Base-by-base conservation (phyloP, 768 basidiomycete genomes). In the Filobasidium wieringae region DNA sequence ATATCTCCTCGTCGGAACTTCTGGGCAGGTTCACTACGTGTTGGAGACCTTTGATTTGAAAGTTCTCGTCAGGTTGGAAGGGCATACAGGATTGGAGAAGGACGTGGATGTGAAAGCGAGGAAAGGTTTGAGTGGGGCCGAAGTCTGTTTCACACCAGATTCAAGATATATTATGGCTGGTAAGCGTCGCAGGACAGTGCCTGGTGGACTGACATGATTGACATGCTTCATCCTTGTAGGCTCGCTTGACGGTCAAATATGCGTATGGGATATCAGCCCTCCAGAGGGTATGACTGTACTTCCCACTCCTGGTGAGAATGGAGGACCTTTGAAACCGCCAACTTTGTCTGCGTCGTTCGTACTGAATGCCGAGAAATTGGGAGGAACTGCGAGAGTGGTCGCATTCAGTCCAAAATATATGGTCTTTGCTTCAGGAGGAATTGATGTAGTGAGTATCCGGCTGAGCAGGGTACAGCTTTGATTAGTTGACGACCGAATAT, bases 81-180 rank as follows among this genome's bases (percentile, higher is more conserved):
- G 91, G 0, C 86, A 87, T 65, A 74, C 79, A 2, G 92, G 90
- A 2, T 75, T 97, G 31, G 92, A 77, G 72, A 34, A 72, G 71
- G 37, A 82, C 76, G 51, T 61, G 45, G 61, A 63, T 49, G 84
- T 64, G 79, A 84, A 71, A 82, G 88, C 53, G 69, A 78, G 55
- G 15, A 84, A 84, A 63, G 91, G 90, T 1, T 82, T 80, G 56
- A 92, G 89, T 59, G 88, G 92, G 12, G 90, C 96, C 70, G 95
- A 97, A 76, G 85, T 92, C 4, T 80, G 81, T 11, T 97, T 89
- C 88, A 91, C 88, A 2, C 87, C 89, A 0, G 93, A 99, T 72
- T 90, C 89, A 73, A 87, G 87, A 72, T 99, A 80, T 66, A 79
- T 97, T 40, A 72, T 95, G 5, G 80, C 87, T 22, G 95, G 95